Conservation (phyloP, 306 rosid genomes). For the Arachis stenosperma region DNA sequence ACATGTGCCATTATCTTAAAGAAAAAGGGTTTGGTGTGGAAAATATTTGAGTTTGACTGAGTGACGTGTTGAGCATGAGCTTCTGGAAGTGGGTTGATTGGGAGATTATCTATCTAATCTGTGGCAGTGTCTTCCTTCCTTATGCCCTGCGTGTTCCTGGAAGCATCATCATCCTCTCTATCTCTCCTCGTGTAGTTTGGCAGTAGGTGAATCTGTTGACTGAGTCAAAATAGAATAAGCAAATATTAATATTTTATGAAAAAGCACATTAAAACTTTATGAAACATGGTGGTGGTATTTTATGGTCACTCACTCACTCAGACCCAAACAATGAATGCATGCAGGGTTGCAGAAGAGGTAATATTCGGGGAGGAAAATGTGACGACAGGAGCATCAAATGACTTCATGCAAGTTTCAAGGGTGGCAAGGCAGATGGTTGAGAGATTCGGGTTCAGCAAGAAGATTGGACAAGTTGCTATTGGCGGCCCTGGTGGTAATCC, state of each 20-base stretch:
- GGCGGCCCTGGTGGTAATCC: conserved; percentile 97
- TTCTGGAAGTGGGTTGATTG: neutral
- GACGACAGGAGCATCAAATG: conserved; percentile 96
- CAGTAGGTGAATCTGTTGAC: neutral
- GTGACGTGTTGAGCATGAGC: neutral
- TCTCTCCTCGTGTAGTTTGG: neutral
- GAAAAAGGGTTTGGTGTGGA: too few relatives aligned
- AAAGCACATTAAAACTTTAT: too few relatives aligned
- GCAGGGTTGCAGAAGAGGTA: conserved; percentile 93
- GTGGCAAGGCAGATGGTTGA: conserved; percentile 99
- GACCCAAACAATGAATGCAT: too few relatives aligned
- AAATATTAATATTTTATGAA: too few relatives aligned
- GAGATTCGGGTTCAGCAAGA: conserved; percentile 98
- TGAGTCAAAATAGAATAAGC: neutral
- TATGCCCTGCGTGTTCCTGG: conserved; percentile 15
- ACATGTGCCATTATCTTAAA: too few relatives aligned
- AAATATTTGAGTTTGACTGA: neutral
- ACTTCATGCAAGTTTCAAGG: conserved; percentile 97
- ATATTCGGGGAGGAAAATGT: conserved; percentile 73
- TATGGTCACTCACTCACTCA: too few relatives aligned
- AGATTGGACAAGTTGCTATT: conserved; percentile 90
- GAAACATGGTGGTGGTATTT: too few relatives aligned
- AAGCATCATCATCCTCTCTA: neutral
- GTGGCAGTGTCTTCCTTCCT: neutral
- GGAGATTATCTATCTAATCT: neutral